A percentile compares a stretch with the other conserved stretches of the same genome.
Conservation (phyloP, 331 rosid genomes). For the Acacia concinna region DNA sequence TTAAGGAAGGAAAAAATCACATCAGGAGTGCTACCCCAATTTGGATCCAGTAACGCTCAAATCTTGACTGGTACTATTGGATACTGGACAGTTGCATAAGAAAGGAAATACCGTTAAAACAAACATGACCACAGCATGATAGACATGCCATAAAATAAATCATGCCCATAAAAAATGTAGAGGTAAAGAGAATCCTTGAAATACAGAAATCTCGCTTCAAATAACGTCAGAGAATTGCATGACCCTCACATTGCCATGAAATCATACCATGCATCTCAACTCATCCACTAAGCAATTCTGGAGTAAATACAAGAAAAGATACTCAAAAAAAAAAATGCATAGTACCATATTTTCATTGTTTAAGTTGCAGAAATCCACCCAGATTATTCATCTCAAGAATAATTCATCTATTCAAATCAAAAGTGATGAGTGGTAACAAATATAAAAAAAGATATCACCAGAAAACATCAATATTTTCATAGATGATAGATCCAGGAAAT, state of each 20-base stretch:
- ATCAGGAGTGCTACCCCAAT: not conserved
- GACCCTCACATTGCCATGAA: not conserved
- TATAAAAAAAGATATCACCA: conserved; percentile 8
- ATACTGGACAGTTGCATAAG: not conserved
- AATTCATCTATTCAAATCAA: conserved; percentile 19
- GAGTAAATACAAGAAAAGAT: conserved; percentile 23
- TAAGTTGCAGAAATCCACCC: conserved; percentile 27
- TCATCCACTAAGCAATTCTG: not conserved
- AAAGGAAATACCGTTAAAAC: not conserved
- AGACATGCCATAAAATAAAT: not conserved
- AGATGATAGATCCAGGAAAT: conserved; percentile 22
- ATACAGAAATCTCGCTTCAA: not conserved
- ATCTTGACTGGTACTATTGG: not conserved
- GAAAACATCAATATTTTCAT: not conserved
- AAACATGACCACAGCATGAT: not conserved
- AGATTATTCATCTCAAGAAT: conserved; percentile 22
- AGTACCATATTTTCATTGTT: conserved; percentile 5
- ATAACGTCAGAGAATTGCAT: not conserved
- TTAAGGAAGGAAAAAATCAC: not conserved
- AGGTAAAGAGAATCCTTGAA: not conserved
- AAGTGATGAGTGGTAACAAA: conserved; percentile 4
- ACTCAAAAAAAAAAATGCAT: conserved; percentile 8
- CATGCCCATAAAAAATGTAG: not conserved
- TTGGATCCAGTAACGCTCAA: not conserved
- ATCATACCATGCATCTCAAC: not conserved